Conservation (phyloP, 768 basidiomycete genomes). For the Clitopilus hobsonii region DNA sequence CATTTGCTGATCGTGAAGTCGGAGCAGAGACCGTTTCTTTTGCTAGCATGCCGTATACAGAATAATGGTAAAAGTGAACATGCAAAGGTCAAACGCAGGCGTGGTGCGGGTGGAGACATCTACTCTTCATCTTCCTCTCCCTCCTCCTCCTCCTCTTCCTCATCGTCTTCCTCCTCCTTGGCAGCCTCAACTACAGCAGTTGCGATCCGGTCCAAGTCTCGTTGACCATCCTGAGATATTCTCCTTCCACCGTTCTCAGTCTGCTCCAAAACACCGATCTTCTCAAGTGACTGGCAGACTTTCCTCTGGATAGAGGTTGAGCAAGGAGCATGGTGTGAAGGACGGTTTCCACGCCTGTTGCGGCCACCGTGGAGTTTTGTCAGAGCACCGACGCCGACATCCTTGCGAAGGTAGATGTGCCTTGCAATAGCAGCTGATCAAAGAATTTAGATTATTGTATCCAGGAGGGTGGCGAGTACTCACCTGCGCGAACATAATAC, state of each 20-base stretch:
- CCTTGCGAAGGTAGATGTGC: conserved; percentile 99
- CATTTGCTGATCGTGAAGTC: background rate
- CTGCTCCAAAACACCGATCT: conserved; percentile 96
- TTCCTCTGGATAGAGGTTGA: conserved; percentile 91
- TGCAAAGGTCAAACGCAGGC: conserved; percentile 30
- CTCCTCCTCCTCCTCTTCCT: conserved; percentile 68
- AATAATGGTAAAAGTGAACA: conserved; percentile 28
- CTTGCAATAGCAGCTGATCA: conserved; percentile 86
- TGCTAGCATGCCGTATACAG: conserved; percentile 36
- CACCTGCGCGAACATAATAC: conserved; percentile 98
- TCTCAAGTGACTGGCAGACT: conserved; percentile 95
- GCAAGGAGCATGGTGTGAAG: conserved; percentile 86
- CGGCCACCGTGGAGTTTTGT: conserved; percentile 96
- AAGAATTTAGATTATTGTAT: background rate
- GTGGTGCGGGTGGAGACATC: conserved; percentile 15
- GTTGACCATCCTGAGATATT: conserved; percentile 95
- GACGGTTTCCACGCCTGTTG: conserved; percentile 94
- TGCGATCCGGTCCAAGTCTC: conserved; percentile 92
- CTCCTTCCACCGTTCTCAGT: conserved; percentile 91
- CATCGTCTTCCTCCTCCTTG: conserved; percentile 71
- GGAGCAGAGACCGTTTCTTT: background rate
- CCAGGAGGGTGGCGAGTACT: conserved; percentile 27
- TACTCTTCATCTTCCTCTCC: conserved; percentile 59
- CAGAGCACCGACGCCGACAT: conserved; percentile 89
- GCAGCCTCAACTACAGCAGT: conserved; percentile 81